Evolutionary conservation across 2,329 filamentous ascomycete species (phyloP).

Genomic region (Colletotrichum caudatum): DNA sequence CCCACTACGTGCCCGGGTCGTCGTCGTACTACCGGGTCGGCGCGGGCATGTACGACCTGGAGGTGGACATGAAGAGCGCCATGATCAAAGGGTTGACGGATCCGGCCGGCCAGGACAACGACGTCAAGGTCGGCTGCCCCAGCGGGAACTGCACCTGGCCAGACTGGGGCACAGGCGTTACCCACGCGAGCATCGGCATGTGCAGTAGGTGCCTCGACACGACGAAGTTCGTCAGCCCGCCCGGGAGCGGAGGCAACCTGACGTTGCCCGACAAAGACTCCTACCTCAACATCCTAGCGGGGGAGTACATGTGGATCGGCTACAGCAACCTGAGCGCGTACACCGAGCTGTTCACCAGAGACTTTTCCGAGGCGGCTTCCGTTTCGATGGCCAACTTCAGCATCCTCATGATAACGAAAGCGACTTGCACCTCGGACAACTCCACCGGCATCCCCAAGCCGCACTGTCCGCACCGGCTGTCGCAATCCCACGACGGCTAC

Average conservation of each 20-base stretch:
- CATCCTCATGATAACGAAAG: constrained; percentile 19
- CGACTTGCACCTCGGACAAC: constrained; percentile 19
- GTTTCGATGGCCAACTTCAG: constrained; percentile 33
- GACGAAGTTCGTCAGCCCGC: constrained; percentile 29
- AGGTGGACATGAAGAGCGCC: constrained; percentile 48
- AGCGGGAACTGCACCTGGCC: constrained; percentile 36
- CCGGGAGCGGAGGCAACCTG: constrained; percentile 5
- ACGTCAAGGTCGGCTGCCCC: constrained; percentile 19
- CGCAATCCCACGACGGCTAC: constrained; percentile 1
- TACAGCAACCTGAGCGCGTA: constrained; percentile 33
- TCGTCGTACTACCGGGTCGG: constrained; percentile 43
- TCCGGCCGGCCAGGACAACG: constrained; percentile 44
- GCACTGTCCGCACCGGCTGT: constrained; percentile 20
- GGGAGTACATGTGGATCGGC: constrained; percentile 34
- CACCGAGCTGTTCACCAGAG: constrained; percentile 3
- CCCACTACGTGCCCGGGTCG: constrained; percentile 40
- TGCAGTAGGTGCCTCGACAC: constrained; percentile 36
- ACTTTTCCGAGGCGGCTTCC: constrained; percentile 7
- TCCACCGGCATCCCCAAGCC: constrained; percentile 4
- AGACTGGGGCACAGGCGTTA: constrained; percentile 33
- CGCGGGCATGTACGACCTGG: constrained; percentile 44
- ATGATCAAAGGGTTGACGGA: constrained; percentile 49
- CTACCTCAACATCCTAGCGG: constrained; percentile 21
- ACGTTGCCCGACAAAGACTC: constrained; percentile 22
- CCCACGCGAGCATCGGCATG: constrained; percentile 31